Evolutionary conservation across 1,139 yeast genomes (phyloP), one percentile per base, ranked within the genome.

Genomic region (Protomyces gravidus): DNA sequence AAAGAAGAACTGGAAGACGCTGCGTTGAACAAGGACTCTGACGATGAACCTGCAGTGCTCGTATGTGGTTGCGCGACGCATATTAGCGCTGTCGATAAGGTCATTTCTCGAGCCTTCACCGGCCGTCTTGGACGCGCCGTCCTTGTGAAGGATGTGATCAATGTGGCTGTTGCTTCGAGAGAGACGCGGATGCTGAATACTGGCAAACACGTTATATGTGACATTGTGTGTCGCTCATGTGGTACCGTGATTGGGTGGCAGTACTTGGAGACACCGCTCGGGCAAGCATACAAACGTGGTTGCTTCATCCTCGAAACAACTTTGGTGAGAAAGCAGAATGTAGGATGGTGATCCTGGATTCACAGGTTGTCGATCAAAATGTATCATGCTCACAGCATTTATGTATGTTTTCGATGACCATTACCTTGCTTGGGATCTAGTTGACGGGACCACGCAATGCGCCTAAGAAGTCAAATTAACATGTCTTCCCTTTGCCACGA

Each of bases 61-160:
- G 23, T n/a, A 13, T 36, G 42, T 36, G 42, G 11, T 23, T 36
- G 42, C 42, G 19, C 42, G 17, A 17, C 42, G 9, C 21, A 36
- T 4, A 17, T 36, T 5, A 36, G 42, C 19, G 17, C 19, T 9
- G 42, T 36, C 21, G 39, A 45, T 28, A 9, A 17, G 6, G 30
- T 50, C 40, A 17, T 50, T 17, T 25, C 47, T 42, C 17, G 42
- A n/a, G n/a, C 48, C 19, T 50, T 50, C 47, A 50, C 48, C 15
- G 55, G 55, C 28, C 47, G 39, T 4, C 45, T 40, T 28, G 55
- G 55, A 13, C 13, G 40, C 11, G 55, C 55, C 27, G 27, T 50
- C 15, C 48, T 50, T 5, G 55, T 50, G 13, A 11, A 28, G 25
- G 13, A 27, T 9, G 42, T 32, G 17, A 23, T 27, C 15, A 50